Conservation (phyloP, 176 grass and related monocot genomes). For the Oryza officinalis region DNA sequence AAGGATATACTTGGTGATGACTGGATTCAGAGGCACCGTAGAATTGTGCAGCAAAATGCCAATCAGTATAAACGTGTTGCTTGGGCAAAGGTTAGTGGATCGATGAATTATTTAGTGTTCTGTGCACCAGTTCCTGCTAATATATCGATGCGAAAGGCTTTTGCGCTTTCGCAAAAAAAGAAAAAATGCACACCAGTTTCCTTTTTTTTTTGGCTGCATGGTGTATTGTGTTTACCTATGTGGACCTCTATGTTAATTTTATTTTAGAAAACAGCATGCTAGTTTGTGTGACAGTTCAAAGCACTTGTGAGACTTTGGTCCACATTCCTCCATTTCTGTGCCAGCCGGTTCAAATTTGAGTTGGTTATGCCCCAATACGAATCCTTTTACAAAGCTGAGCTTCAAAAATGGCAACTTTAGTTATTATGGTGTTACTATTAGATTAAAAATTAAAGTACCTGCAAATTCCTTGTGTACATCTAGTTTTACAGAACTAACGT, state of each 20-base stretch:
- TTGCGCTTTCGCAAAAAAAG: too few relatives aligned
- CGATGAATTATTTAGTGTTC: conserved; percentile 2
- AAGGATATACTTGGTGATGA: conserved; percentile 98
- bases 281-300: conserved; percentile 3
- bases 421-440: background rate
- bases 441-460: background rate
- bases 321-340: background rate
- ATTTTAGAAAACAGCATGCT: background rate
- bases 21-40: conserved; percentile 96
- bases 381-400: background rate
- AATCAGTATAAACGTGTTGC: conserved; percentile 95
- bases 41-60: conserved; percentile 97
- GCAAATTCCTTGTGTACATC: background rate
- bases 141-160: too few relatives aligned
- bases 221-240: conserved; percentile 13
- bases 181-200: background rate
- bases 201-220: background rate
- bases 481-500: background rate
- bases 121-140: background rate
- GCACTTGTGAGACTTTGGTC: background rate
- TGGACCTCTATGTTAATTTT: background rate
- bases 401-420: background rate
- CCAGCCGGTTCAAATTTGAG: background rate
- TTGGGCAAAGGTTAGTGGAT: conserved; percentile 88
- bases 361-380: background rate